phyloP scores from a whole-genome alignment of 495 filamentous ascomycete species.

The Penicillium bialowiezense region DNA sequence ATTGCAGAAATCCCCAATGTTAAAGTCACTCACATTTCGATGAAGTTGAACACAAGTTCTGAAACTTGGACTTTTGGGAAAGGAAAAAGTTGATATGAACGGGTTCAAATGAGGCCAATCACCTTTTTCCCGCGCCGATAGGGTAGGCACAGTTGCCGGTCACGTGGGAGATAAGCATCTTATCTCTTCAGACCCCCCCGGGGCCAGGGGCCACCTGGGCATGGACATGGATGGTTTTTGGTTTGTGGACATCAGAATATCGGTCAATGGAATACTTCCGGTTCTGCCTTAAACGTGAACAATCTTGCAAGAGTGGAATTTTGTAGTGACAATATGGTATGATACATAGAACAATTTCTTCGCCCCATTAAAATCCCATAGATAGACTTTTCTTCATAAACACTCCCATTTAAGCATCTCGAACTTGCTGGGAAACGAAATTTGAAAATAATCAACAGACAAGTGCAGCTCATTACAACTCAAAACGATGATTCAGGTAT shows the following conservation, averaged over 20 bases:
- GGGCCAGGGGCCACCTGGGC: no score
- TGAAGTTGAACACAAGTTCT: not conserved
- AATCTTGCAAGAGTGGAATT: constrained; percentile 1
- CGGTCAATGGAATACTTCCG: not conserved
- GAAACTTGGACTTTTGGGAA: not conserved
- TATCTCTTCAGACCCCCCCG: no score
- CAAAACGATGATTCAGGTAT: not conserved
- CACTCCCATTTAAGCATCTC: not conserved
- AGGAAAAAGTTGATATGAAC: not conserved
- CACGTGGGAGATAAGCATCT: no score
- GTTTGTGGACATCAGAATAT: no score
- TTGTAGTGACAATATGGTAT: not conserved
- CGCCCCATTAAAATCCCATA: not conserved
- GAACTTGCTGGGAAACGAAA: no score
- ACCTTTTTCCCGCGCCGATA: not conserved
- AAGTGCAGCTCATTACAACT: no score
- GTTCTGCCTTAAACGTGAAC: no score
- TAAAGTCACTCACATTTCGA: constrained; percentile 1
- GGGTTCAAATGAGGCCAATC: not conserved
- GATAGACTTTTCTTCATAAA: not conserved
- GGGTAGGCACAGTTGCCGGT: no score
- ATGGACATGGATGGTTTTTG: no score
- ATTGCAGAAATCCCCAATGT: not conserved
- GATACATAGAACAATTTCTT: not conserved
- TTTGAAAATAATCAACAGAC: no score